phyloP scores from a whole-genome alignment of 1,139 yeast genomes.

The Candida mesenterica region DNA sequence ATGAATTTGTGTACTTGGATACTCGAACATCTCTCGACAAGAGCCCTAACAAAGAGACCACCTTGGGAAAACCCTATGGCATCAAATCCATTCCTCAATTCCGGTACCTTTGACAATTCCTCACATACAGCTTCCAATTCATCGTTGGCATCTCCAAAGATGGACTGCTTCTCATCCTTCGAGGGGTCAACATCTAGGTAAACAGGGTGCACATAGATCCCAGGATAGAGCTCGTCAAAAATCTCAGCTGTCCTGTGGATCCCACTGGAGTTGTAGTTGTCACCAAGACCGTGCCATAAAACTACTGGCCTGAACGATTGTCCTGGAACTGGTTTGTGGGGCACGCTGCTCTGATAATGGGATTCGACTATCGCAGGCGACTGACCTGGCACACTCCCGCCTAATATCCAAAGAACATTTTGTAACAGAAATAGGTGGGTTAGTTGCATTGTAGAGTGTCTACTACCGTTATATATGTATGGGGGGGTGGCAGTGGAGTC shows the following conservation, averaged over 20 bases:
- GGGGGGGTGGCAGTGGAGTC: too few relatives aligned
- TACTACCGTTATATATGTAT: too few relatives aligned
- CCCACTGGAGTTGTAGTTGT: constrained; percentile 63
- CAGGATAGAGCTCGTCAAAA: constrained; percentile 49
- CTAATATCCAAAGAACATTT: not conserved
- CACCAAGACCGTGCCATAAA: constrained; percentile 86
- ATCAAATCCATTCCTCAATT: constrained; percentile 57
- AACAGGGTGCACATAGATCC: constrained; percentile 52
- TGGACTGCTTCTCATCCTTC: constrained; percentile 52
- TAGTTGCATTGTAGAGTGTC: constrained; percentile 1
- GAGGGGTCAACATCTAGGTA: constrained; percentile 48
- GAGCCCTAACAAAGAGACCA: constrained; percentile 67
- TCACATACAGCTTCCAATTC: constrained; percentile 38
- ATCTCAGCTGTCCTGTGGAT: constrained; percentile 48
- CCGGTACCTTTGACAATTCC: constrained; percentile 37
- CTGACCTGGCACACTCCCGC: not conserved
- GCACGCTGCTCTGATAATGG: not conserved
- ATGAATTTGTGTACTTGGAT: constrained; percentile 54
- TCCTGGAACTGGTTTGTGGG: not conserved
- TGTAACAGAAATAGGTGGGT: not conserved
- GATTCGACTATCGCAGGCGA: not conserved
- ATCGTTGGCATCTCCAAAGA: constrained; percentile 60
- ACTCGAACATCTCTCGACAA: constrained; percentile 54
- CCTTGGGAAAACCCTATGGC: constrained; percentile 85
- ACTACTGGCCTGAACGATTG: constrained; percentile 50